Base-by-base conservation (phyloP, 73 alveolate genomes). In the Blepharisma japonicum region DNA sequence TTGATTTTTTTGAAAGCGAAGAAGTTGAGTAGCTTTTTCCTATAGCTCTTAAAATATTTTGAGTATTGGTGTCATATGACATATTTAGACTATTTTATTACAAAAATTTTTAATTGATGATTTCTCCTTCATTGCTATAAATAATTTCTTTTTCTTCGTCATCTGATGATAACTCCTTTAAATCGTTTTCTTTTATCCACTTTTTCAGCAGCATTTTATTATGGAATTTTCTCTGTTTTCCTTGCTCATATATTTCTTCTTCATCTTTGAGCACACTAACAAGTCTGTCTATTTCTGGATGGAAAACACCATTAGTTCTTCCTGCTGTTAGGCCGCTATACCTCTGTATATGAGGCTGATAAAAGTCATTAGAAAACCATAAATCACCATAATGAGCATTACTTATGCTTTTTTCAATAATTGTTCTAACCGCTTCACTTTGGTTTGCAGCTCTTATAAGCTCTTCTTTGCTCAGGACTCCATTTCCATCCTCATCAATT, bases 401-500 rank as follows among this genome's bases (percentile, higher is more conserved):
- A 55, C 66, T 87, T 6, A 89, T 84, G 53, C 88, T 89, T 74
- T 86, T 87, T 72, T 89, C 89, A 1, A 89, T 79, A 39, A 89
- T 72, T 21, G 71, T 78, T 48, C 81, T 77, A 14, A 89, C 71
- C 45, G 89, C 46, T 20, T 47, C 67, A 56, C 88, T 87, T 42
- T 55, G 71, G n/a, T 68, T 55, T 45, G 92, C 70, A 7, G 94
- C 95, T 78, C 89, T 82, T 39, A 82, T 78, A 71, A 91, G 54
- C 77, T 89, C 95, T 0, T 77, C 84, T 74, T 80, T 91, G 25
- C 86, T 82, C 5, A 91, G 51, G 23, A 89, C 94, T 27, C 97
- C 97, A 85, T 89, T 91, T 21, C 95, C 94, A 78, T 89, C 86
- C 55, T 47, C 83, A 82, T 91, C 97, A 77, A 91, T 87, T 77